Percentiles rank a stretch among this genome's conserved stretches.
Conservation (phyloP, 2,329 filamentous ascomycete species). For the Clarireedia monteithiana region DNA sequence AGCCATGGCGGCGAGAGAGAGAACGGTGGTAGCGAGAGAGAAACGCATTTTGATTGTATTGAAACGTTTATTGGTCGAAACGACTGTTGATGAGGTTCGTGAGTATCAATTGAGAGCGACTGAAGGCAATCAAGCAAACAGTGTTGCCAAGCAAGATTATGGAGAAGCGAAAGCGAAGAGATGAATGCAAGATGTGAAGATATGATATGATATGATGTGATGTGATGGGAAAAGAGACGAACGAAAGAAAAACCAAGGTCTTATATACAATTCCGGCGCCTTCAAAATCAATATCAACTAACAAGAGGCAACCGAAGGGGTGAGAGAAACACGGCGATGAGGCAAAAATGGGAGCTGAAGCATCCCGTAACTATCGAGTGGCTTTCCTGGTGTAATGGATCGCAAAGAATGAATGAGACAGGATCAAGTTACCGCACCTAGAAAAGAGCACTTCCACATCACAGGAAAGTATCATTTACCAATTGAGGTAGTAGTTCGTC, state of each 20-base stretch:
- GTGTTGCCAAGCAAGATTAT: neutral
- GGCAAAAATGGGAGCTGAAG: neutral
- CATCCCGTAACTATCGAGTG: neutral
- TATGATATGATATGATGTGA: neutral
- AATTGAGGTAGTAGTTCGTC: neutral
- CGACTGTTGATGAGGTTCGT: neutral
- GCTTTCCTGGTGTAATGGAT: neutral
- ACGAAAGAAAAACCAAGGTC: neutral
- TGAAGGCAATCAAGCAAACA: neutral
- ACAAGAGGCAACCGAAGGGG: neutral
- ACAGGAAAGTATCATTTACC: neutral
- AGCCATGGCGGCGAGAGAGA: constrained; percentile 19
- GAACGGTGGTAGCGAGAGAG: constrained; percentile 13
- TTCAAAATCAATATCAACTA: neutral
- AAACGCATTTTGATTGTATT: constrained; percentile 21
- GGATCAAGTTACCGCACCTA: neutral
- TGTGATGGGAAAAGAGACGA: neutral
- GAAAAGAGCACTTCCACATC: neutral
- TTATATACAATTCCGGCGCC: neutral
- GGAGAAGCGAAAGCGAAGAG: neutral
- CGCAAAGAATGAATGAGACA: neutral
- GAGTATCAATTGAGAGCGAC: neutral
- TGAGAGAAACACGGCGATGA: neutral
- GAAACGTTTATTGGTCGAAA: neutral
- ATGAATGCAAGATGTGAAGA: neutral